Conservation (phyloP, 352 stramenopile genomes). For the Phytopythium sindhum region DNA sequence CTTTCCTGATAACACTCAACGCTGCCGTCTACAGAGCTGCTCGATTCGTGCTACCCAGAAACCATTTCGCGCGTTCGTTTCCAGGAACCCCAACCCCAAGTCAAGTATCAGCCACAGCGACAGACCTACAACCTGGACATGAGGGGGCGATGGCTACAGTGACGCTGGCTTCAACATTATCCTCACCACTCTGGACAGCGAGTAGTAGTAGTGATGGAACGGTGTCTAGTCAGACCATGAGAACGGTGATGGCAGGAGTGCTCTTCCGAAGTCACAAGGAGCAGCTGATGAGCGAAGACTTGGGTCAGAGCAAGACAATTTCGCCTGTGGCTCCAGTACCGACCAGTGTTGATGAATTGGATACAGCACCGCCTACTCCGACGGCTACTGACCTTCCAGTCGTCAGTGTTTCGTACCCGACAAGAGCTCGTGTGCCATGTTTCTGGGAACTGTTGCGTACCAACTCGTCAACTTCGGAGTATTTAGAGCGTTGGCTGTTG, state of each 20-base stretch:
- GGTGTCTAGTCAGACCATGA: not conserved
- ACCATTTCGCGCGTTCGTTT: slow-evolving; percentile 1
- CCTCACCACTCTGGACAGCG: not conserved
- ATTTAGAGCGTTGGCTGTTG: not conserved
- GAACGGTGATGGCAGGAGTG: not conserved
- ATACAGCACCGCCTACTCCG: not conserved
- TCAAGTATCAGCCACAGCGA: not conserved
- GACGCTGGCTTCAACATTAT: not conserved
- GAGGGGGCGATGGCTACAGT: not conserved
- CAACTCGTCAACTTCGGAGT: not conserved
- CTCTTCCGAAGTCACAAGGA: slow-evolving; percentile 45
- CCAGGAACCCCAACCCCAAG: not conserved
- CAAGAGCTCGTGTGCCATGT: not conserved
- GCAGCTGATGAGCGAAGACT: slow-evolving; percentile 24
- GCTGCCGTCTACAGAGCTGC: not conserved
- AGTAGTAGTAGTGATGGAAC: too few species aligned
- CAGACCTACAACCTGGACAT: not conserved
- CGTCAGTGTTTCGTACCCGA: slow-evolving; percentile 1
- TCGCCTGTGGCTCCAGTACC: not conserved
- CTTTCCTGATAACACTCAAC: not conserved
- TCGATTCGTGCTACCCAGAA: not conserved
- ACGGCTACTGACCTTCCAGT: not conserved
- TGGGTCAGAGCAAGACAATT: slow-evolving; percentile 16
- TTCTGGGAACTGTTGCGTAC: not conserved
- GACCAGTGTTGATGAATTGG: not conserved